Conservation (phyloP, 108 stramenopile species). For the Conticribra guillardii region DNA sequence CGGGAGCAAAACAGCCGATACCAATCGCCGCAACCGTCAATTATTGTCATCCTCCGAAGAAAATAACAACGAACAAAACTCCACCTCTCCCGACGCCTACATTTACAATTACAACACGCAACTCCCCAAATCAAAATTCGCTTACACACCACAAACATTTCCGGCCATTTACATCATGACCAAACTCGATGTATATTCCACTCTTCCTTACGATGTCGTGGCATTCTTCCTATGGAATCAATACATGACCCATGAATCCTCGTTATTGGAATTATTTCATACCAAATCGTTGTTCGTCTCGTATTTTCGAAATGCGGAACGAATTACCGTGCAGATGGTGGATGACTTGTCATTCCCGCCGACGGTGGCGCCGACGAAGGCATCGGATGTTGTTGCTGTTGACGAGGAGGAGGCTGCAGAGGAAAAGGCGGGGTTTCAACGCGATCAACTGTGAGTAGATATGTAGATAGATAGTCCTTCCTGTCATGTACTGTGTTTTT, state of each 20-base stretch:
- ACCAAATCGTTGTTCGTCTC: conserved; percentile 20
- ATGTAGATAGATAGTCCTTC: too few species aligned
- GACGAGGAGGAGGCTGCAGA: conserved; percentile 10
- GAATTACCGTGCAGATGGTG: conserved; percentile 10
- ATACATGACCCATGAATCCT: background rate
- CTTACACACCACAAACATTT: conserved; percentile 10
- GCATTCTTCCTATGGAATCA: conserved; percentile 27
- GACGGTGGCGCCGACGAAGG: conserved; percentile 11
- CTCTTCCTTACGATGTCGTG: conserved; percentile 20
- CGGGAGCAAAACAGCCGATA: too few species aligned
- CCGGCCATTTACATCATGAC: conserved; percentile 28
- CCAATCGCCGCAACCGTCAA: background rate
- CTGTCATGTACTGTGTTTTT: too few species aligned
- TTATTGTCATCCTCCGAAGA: background rate
- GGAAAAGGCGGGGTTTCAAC: background rate
- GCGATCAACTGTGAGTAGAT: too few species aligned
- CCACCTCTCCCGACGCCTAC: background rate
- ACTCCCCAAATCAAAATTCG: background rate
- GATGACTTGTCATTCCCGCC: conserved; percentile 17
- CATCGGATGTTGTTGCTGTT: background rate
- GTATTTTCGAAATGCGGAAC: conserved; percentile 15
- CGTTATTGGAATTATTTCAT: conserved; percentile 1
- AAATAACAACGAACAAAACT: background rate
- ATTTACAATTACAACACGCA: conserved; percentile 14
- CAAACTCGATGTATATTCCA: background rate